Base-by-base conservation (phyloP, 257 asterid species). In the Nemophila menziesii region DNA sequence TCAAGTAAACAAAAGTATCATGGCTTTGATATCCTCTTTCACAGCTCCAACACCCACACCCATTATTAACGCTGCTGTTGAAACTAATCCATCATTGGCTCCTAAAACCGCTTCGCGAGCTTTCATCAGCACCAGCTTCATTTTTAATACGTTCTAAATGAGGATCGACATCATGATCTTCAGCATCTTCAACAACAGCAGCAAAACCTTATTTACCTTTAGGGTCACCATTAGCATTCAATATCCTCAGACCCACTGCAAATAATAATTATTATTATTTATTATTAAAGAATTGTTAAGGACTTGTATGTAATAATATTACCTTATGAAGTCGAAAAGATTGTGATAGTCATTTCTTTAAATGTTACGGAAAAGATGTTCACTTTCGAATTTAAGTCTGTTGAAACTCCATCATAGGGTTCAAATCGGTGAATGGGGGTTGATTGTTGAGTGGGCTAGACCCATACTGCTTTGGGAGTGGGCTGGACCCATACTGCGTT, bases 281-380 rank as follows among this genome's bases (percentile, higher is more conserved):
- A n/a, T n/a, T n/a, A n/a, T n/a, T n/a, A n/a, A n/a, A n/a, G n/a
- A n/a, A n/a, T n/a, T n/a, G n/a, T n/a, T n/a, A n/a, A n/a, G n/a
- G n/a, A n/a, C n/a, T n/a, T n/a, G n/a, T n/a, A n/a, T n/a, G 19
- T n/a, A n/a, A n/a, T n/a, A n/a, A n/a, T n/a, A n/a, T n/a, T 20
- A 89, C 98, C 49, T 72, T 66, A 89, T 83, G 50, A 89, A 89
- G 14, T 60, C 65, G 51, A 72, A 76, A 47, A 89, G 93, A 57
- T 64, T 74, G 40, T 63, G 80, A 77, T 81, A 84, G 54, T 89
- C 98, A 52, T 69, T 81, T 72, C 92, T 77, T 79, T 84, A 94
- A 46, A 89, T 81, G 57, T 89, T 89, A 49, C 98, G 72, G 80
- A 89, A 89, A 49, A 84, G 94, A 73, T 89, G 98, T 75, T 89